Base-by-base conservation (phyloP, 2,329 filamentous ascomycete species). In the Talaromyces pinophilus region DNA sequence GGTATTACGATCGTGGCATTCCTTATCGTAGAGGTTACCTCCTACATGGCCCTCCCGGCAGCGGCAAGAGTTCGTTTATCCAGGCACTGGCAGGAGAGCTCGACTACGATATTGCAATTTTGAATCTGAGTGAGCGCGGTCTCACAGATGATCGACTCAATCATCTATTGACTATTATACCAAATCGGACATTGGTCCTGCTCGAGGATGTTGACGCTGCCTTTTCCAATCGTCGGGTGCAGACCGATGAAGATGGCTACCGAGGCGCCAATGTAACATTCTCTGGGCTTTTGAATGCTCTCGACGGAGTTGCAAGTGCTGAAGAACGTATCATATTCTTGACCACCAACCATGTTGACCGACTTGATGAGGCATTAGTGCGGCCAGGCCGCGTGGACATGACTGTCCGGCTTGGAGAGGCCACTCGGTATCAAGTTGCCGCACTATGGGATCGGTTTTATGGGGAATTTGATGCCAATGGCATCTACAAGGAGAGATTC, bases 391-490 rank as follows among this genome's bases (percentile, higher is more conserved):
- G 95, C 59, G 93, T 99, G 0, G 95, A 99, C 78, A 91, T 98
- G 90, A 95, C 92, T 71, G 86, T 96, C 3, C 87, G 92, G 64
- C 90, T 99, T 59, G 94, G 93, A 44, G 91, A 97, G 78, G 93
- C 94, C 38, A 94, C 91, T 2, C 85, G 88, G 67, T 90, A 91
- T 76, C 95, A 98, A 79, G 93, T 96, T 19, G 87, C 83, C 15
- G 85, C 90, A 77, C 91, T 99, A 81, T 99, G 94, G 93, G 90
- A 96, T 77, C 88, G 95, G 22, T 99, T 98, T 81, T 99, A 98
- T 74, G 90, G 91, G 3, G 92, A 96, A 40, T 82, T 92, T 28
- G 93, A 97, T 74, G 70, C 73, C 0, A 85, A 88, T 64, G 88
- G 88, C 17, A 78, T 80, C 5, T 86, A 88, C 22, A 88, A 88